phyloP scores from a whole-genome alignment of 345 rosid species.

The Geranium brycei region DNA sequence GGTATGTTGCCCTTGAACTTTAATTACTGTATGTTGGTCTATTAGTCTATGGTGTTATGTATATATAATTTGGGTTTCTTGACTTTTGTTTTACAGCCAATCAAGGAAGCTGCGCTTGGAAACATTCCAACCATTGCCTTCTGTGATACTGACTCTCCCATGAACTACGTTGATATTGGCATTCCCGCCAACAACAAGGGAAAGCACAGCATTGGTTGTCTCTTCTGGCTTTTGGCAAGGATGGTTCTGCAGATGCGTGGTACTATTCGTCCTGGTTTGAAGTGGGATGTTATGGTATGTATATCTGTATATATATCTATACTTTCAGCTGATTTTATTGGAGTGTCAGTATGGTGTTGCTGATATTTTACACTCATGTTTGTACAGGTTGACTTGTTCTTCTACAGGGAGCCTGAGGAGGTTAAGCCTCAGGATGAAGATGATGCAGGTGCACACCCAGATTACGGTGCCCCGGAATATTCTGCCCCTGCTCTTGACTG shows the following conservation, averaged over 20 bases:
- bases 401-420: constrained; percentile 76
- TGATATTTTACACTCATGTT: not conserved
- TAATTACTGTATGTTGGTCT: not conserved
- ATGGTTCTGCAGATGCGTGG: constrained; percentile 99
- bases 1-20: constrained; percentile 19
- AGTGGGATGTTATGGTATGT: constrained; percentile 78
- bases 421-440: constrained; percentile 51
- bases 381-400: constrained; percentile 58
- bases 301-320: not conserved
- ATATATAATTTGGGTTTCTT: not conserved
- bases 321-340: not conserved
- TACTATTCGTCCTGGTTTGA: constrained; percentile 54
- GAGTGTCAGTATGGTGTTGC: not conserved
- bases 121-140: constrained; percentile 92
- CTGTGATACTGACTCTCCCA: constrained; percentile 93
- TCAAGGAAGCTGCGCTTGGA: constrained; percentile 92
- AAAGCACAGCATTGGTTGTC: constrained; percentile 88
- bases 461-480: constrained; percentile 17
- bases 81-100: constrained; percentile 45
- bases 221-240: constrained; percentile 89
- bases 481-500: constrained; percentile 12
- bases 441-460: constrained; percentile 32
- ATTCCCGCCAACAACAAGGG: constrained; percentile 98
- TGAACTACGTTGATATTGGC: constrained; percentile 84
- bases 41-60: not conserved